Base-by-base conservation (phyloP, 257 asterid species). In the Solanum rostratum region DNA sequence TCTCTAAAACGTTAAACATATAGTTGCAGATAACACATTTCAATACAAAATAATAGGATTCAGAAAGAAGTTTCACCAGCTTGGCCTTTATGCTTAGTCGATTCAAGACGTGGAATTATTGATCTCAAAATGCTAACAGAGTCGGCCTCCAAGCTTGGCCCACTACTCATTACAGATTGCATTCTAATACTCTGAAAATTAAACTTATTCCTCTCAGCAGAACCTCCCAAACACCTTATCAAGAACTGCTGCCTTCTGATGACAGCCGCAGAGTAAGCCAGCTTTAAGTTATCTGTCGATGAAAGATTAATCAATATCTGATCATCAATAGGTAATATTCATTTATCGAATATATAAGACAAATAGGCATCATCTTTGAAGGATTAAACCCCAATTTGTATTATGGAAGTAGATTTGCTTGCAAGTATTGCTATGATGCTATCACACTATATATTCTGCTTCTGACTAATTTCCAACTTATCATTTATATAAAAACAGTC, bases 71-170 rank as follows among this genome's bases (percentile, higher is more conserved):
- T 50, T 50, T 89, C 80, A 96, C 99, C 99, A 89, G 99, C 99
- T 91, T 96, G 98, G 92, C 98, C 98, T 90, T 95, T 96, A 89
- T 96, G 96, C 89, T 86, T 92, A 49, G 95, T 84, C 83, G 87
- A 84, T 84, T 93, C 97, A 54, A 96, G 94, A 86, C 93, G 86
- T 2, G 99, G 99, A 82, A 96, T 93, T 66, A 96, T 91, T 86
- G 97, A 90, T 91, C 92, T 91, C 92, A 96, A 87, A 88, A 95
- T 84, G 85, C 89, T 84, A 84, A 90, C 60, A 82, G 97, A 94
- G 86, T 93, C 98, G 49, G 88, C 92, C 86, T 95, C 97, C 92
- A 88, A 65, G 24, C 92, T 82, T 76, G 91, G 83, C 70, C 86
- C 85, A 82, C 93, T 88, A 76, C 93, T 88, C 92, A 83, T 79